These are phyloP conservation scores for Neurospora sp. DNA, from an alignment of 495 filamentous ascomycete genomes.

Conservation along the genomic window DNA sequence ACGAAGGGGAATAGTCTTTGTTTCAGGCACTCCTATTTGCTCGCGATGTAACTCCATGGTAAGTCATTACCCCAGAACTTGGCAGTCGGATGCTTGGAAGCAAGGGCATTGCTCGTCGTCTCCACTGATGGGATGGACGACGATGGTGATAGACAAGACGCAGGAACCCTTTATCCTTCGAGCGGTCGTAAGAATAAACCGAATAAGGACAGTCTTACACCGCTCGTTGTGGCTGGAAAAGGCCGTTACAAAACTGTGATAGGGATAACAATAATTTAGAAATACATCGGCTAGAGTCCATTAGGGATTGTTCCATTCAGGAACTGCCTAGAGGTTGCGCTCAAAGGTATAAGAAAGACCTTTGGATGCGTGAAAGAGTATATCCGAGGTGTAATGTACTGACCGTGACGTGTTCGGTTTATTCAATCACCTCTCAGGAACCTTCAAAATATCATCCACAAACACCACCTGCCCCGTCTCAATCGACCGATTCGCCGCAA, in stretches of 20 bases:
- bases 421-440: conserved; percentile 8
- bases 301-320: no score
- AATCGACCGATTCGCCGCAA: conserved; percentile 48
- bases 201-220: no score
- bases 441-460: conserved; percentile 33
- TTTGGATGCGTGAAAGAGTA: no score
- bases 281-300: no score
- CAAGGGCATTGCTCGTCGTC: background rate
- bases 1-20: background rate
- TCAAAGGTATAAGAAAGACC: no score
- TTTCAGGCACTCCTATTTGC: background rate
- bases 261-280: no score
- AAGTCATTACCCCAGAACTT: background rate
- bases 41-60: background rate
- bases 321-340: no score
- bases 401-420: no score
- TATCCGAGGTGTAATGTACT: no score
- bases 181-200: no score
- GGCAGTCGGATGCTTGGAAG: background rate
- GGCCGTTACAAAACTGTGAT: no score
- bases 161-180: background rate
- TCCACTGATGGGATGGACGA: background rate
- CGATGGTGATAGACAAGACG: background rate
- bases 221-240: no score
- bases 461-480: conserved; percentile 40